Percentiles rank a stretch among this genome's conserved stretches.
Evolutionary conservation across 176 grass and related monocot species (phyloP).

Genomic region (Hyparrhenia diplandra): DNA sequence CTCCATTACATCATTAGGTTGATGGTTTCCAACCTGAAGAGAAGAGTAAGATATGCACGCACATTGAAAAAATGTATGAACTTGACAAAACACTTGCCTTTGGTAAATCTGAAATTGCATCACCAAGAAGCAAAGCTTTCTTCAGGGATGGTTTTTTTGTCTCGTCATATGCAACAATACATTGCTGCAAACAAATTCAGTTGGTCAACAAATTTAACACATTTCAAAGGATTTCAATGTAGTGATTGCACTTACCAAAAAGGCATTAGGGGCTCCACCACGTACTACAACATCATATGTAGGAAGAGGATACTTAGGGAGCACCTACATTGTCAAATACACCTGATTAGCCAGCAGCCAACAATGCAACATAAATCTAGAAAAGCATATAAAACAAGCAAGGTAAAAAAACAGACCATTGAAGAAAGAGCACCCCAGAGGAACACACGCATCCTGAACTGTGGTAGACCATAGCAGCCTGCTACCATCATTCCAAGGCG

Average conservation of each 20-base stretch:
- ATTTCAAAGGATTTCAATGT: not conserved
- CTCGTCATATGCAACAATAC: constrained; percentile 81
- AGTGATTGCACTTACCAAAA: constrained; percentile 39
- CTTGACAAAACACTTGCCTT: constrained; percentile 18
- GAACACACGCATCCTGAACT: constrained; percentile 76
- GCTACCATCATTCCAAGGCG: constrained; percentile 74
- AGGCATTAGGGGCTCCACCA: constrained; percentile 60
- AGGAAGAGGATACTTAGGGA: constrained; percentile 79
- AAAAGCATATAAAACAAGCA: not conserved
- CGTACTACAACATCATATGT: constrained; percentile 73
- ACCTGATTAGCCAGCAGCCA: not conserved
- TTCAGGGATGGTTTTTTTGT: constrained; percentile 43
- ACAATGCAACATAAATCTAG: not conserved
- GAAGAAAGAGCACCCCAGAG: constrained; percentile 72
- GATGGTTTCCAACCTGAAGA: constrained; percentile 62
- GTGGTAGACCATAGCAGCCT: constrained; percentile 80
- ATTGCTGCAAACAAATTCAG: constrained; percentile 46
- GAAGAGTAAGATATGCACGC: not conserved
- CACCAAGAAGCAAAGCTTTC: constrained; percentile 51
- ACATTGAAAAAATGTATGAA: not conserved
- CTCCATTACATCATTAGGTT: constrained; percentile 49
- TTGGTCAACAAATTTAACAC: not conserved
- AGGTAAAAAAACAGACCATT: constrained; percentile 41
- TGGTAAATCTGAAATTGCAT: constrained; percentile 87
- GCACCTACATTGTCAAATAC: constrained; percentile 30